Evolutionary conservation across 202 grass and related monocot genomes (phyloP).

Genomic region (Brachypodium distachyon): DNA sequence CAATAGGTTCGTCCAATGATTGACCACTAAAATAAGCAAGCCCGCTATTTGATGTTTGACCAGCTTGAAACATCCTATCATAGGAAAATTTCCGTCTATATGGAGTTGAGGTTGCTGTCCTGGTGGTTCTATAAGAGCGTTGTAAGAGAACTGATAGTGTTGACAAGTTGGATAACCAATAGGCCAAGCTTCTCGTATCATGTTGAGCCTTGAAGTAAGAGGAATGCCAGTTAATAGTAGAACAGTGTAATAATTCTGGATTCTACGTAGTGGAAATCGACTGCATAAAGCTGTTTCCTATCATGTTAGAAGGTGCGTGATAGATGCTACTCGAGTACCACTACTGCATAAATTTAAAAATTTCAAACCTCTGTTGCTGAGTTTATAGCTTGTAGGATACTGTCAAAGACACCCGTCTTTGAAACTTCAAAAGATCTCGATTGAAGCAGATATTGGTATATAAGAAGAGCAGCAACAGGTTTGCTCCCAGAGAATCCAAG

Average conservation of each 20-base stretch:
- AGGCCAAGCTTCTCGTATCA: constrained; percentile 59
- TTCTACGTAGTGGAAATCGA: constrained; percentile 20
- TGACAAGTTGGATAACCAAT: constrained; percentile 86
- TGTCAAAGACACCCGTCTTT: constrained; percentile 67
- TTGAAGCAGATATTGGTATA: constrained; percentile 71
- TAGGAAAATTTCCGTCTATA: constrained; percentile 45
- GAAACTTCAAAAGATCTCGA: constrained; percentile 90
- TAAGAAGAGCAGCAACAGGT: constrained; percentile 71
- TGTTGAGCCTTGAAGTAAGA: constrained; percentile 64
- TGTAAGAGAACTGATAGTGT: constrained; percentile 79
- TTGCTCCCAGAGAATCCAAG: constrained; percentile 54
- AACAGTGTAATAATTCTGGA: constrained; percentile 10
- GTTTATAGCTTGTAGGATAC: constrained; percentile 76
- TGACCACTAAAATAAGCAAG: constrained; percentile 44
- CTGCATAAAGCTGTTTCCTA: constrained; percentile 23
- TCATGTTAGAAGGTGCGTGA: constrained; percentile 2
- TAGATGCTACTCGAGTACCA: constrained; percentile 10
- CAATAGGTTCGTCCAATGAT: constrained; percentile 18
- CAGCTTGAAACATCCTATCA: constrained; percentile 45
- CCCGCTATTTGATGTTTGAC: constrained; percentile 29
- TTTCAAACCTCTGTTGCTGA: constrained; percentile 58
- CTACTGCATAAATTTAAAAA: neutral
- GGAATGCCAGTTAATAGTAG: constrained; percentile 30
- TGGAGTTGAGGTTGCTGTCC: constrained; percentile 28
- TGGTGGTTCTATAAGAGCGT: constrained; percentile 42